Conservation (phyloP, 139 green algal genomes). For the Pseudopediastrum boryanum region DNA sequence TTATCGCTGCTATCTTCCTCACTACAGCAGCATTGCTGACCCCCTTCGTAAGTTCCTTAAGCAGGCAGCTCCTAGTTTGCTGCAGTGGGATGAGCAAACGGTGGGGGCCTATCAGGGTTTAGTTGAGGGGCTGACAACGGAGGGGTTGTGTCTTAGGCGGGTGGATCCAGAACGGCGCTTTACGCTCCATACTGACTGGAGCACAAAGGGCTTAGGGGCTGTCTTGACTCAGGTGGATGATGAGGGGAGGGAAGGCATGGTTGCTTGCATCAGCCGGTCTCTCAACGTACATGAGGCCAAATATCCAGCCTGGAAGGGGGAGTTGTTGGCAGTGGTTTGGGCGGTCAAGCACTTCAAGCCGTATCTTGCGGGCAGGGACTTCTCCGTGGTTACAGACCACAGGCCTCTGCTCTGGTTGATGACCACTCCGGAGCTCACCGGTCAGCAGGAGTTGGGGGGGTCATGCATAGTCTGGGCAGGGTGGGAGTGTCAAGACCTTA, state of each 20-base stretch:
- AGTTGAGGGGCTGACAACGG: slow-evolving; percentile 10
- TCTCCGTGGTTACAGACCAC: slow-evolving; percentile 47
- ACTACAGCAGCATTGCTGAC: slow-evolving; percentile 27
- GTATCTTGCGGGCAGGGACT: slow-evolving; percentile 32
- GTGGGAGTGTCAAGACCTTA: too few relatives aligned
- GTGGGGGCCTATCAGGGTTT: slow-evolving; percentile 12
- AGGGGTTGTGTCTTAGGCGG: slow-evolving; percentile 6
- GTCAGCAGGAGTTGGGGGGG: too few relatives aligned
- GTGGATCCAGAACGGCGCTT: background rate
- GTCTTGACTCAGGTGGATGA: slow-evolving; percentile 47
- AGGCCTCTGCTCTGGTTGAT: slow-evolving; percentile 41
- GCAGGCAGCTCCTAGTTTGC: slow-evolving; percentile 7
- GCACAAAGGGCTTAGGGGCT: slow-evolving; percentile 23
- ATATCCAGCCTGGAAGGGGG: slow-evolving; percentile 34
- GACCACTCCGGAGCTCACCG: background rate
- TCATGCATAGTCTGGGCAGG: too few relatives aligned
- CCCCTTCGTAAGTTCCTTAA: slow-evolving; percentile 38
- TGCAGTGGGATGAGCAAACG: slow-evolving; percentile 35
- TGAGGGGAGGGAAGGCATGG: slow-evolving; percentile 37
- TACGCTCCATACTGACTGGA: slow-evolving; percentile 40
- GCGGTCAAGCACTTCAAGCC: slow-evolving; percentile 20
- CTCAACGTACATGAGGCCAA: slow-evolving; percentile 36
- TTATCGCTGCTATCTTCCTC: slow-evolving; percentile 43
- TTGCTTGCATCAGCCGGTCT: slow-evolving; percentile 36
- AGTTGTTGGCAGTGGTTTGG: slow-evolving; percentile 45